Percentiles rank a stretch among this genome's conserved stretches.
Evolutionary conservation across 225 moss, liverwort and hornwort genomes (phyloP).

Genomic region (Bryum argenteum): DNA sequence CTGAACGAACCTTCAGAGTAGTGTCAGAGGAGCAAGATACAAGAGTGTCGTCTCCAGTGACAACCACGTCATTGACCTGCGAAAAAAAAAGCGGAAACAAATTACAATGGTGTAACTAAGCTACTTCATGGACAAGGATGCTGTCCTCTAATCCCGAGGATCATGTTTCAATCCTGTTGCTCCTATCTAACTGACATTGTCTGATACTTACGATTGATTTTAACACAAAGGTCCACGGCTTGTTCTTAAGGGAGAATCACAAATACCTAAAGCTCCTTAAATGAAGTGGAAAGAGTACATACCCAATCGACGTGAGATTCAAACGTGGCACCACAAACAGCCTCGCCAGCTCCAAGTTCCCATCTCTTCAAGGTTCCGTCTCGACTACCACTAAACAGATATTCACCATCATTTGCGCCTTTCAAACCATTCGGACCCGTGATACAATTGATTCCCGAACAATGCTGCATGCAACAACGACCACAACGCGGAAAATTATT

Average conservation of each 20-base stretch:
- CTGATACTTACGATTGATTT: not conserved
- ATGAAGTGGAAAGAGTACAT: constrained; percentile 26
- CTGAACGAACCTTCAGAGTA: constrained; percentile 69
- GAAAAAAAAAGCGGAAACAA: constrained; percentile 8
- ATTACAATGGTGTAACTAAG: not conserved
- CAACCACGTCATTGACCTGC: constrained; percentile 92
- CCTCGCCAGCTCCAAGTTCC: constrained; percentile 71
- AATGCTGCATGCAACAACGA: constrained; percentile 64
- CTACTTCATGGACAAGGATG: not conserved
- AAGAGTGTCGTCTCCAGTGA: constrained; percentile 76
- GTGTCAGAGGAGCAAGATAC: constrained; percentile 97
- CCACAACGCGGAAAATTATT: not conserved
- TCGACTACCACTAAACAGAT: constrained; percentile 83
- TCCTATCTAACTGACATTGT: not conserved
- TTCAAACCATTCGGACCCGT: constrained; percentile 58
- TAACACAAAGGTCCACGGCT: not conserved
- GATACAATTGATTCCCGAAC: constrained; percentile 88
- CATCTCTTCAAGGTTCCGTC: constrained; percentile 95
- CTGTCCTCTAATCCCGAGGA: not conserved
- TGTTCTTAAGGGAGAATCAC: not conserved
- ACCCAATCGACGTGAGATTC: constrained; percentile 98
- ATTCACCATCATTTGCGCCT: constrained; percentile 52
- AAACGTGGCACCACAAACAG: constrained; percentile 78
- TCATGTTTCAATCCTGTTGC: not conserved
- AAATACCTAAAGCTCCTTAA: not conserved